phyloP scores from a whole-genome alignment of 495 filamentous ascomycete genomes.

The Aspergillus olivimuriae region DNA sequence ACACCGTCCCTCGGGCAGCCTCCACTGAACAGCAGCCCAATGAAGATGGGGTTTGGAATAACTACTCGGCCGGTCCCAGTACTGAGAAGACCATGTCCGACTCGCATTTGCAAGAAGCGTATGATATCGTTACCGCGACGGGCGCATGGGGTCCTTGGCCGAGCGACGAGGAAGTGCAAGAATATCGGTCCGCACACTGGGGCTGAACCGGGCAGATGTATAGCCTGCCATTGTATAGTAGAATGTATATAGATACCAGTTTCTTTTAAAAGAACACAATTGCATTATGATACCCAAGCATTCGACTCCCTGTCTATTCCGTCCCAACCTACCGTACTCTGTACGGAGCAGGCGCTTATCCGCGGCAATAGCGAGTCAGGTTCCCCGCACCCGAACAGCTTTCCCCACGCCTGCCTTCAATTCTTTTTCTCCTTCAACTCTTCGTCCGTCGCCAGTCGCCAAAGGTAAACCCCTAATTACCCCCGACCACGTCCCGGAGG shows the following conservation, averaged over 20 bases:
- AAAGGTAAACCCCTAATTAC: too few species aligned
- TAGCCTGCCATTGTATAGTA: conserved; percentile 19
- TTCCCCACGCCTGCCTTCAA: conserved; percentile 16
- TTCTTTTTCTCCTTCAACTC: background rate
- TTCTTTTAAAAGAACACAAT: conserved; percentile 3
- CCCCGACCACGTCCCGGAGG: too few species aligned
- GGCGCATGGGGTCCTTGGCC: conserved; percentile 49
- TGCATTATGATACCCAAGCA: too few species aligned
- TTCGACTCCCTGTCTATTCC: too few species aligned
- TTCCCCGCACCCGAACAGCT: conserved; percentile 16
- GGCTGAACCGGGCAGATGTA: conserved; percentile 16
- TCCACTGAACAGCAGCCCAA: conserved; percentile 2
- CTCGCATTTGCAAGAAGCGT: conserved; percentile 28
- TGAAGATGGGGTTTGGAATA: background rate
- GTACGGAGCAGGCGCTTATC: conserved; percentile 19
- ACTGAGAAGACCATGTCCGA: too few species aligned
- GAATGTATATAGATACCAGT: conserved; percentile 17
- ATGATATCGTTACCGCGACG: conserved; percentile 39
- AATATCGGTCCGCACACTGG: conserved; percentile 28
- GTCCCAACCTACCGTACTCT: too few species aligned
- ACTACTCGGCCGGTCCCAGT: too few species aligned
- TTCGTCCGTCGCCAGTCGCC: background rate
- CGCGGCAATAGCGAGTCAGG: conserved; percentile 9
- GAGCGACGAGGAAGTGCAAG: conserved; percentile 41
- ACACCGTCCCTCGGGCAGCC: background rate